Conservation (phyloP, 2,329 filamentous ascomycete species). For the Bipolaris cookei region DNA sequence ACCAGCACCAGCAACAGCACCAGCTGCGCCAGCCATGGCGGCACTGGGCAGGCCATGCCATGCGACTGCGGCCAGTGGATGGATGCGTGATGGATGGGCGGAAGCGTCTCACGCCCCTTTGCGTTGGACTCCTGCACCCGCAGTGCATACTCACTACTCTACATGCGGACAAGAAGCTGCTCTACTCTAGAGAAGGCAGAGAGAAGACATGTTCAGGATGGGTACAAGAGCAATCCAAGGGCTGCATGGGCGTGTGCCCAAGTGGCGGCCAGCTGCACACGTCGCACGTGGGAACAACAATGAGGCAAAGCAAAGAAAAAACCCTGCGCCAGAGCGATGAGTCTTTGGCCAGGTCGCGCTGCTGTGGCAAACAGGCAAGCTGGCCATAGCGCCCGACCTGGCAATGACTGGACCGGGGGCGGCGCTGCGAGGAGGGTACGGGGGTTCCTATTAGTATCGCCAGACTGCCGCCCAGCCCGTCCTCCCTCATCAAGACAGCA, state of each 20-base stretch:
- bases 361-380: slow-evolving; percentile 30
- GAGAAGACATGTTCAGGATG: no score
- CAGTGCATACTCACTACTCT: no score
- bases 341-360: slow-evolving; percentile 17
- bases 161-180: no score
- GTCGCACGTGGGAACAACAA: slow-evolving; percentile 1
- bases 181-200: no score
- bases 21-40: slow-evolving; percentile 30
- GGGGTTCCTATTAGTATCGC: slow-evolving; percentile 40
- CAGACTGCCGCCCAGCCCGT: slow-evolving; percentile 32
- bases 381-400: slow-evolving; percentile 26
- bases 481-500: slow-evolving; percentile 38
- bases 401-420: slow-evolving; percentile 35
- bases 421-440: slow-evolving; percentile 24
- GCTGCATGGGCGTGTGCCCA: not conserved
- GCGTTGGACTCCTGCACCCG: no score
- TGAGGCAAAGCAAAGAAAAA: slow-evolving; percentile 9
- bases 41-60: slow-evolving; percentile 22
- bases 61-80: slow-evolving; percentile 19
- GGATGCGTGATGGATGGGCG: slow-evolving; percentile 13
- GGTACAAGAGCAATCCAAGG: no score
- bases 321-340: slow-evolving; percentile 22
- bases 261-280: not conserved
- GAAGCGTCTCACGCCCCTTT: slow-evolving; percentile 24
- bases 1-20: no score